phyloP scores from a whole-genome alignment of 495 filamentous ascomycete genomes.

The Penicillium bialowiezense region DNA sequence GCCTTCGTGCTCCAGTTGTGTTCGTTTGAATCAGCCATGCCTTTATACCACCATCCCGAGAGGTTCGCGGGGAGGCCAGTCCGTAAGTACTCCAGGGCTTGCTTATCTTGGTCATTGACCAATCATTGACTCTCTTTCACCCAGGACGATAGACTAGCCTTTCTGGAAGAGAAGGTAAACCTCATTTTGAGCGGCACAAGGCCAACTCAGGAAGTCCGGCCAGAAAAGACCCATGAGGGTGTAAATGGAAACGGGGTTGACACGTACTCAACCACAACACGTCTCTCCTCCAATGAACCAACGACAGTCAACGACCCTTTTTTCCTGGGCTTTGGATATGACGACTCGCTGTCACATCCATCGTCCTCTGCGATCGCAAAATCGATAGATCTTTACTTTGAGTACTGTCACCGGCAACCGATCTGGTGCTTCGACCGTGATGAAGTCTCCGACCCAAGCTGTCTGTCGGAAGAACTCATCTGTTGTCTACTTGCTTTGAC shows the following conservation, averaged over 20 bases:
- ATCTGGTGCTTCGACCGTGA: conserved; percentile 48
- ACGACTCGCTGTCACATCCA: conserved; percentile 27
- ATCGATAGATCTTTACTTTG: conserved; percentile 41
- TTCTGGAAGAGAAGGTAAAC: conserved; percentile 48
- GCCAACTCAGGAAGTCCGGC: conserved; percentile 14
- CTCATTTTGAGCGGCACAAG: conserved; percentile 38
- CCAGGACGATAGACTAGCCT: conserved; percentile 44
- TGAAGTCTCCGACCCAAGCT: conserved; percentile 36
- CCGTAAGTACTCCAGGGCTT: conserved; percentile 30
- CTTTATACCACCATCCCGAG: conserved; percentile 32
- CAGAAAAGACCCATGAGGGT: conserved; percentile 17
- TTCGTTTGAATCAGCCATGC: conserved; percentile 42
- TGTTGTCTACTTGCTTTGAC: conserved; percentile 44
- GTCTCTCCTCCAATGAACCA: conserved; percentile 20
- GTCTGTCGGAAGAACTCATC: conserved; percentile 38
- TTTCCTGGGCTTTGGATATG: conserved; percentile 28
- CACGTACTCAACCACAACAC: conserved; percentile 16
- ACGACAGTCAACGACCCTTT: conserved; percentile 23
- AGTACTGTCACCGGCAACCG: conserved; percentile 47
- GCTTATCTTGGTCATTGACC: background rate
- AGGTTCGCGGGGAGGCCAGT: conserved; percentile 28
- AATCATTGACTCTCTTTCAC: conserved; percentile 15
- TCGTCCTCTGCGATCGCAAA: conserved; percentile 27
- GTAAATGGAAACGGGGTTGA: conserved; percentile 13
- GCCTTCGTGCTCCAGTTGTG: conserved; percentile 44